Evolutionary conservation across 805 yeast genomes (phyloP).

Genomic region (Yarrowia sp.): DNA sequence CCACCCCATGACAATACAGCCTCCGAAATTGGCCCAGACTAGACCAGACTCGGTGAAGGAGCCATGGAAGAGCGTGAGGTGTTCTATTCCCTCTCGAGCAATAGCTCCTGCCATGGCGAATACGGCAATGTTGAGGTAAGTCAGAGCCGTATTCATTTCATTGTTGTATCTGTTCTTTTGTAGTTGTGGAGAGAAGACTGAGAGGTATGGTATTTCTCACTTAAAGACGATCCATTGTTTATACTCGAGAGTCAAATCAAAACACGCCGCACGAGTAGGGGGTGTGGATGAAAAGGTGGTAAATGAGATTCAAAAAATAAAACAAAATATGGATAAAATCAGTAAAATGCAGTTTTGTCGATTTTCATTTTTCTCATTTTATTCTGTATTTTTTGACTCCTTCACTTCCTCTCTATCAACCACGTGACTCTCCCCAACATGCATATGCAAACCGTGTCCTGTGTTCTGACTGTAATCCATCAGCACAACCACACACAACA

Average conservation of each 20-base stretch:
- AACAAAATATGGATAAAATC: too few relatives aligned
- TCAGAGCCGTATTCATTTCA: constrained; percentile 13
- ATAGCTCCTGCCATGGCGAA: constrained; percentile 22
- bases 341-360: too few relatives aligned
- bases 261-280: not conserved
- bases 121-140: constrained; percentile 7
- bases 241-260: not conserved
- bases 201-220: not conserved
- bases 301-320: too few relatives aligned
- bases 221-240: not conserved
- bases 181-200: not conserved
- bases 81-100: constrained; percentile 1
- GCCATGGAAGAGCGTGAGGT: constrained; percentile 52
- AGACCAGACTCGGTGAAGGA: constrained; percentile 52
- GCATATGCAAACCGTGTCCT: constrained; percentile 7
- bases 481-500: not conserved
- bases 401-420: too few relatives aligned
- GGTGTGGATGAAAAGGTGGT: too few relatives aligned
- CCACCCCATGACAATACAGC: constrained; percentile 67
- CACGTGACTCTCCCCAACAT: not conserved
- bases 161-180: not conserved
- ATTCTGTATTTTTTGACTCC: too few relatives aligned
- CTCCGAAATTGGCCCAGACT: constrained; percentile 73
- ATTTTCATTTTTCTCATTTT: too few relatives aligned
- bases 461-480: not conserved